phyloP scores from a whole-genome alignment of 768 basidiomycete genomes.

The Leccinum fibrillosum region DNA sequence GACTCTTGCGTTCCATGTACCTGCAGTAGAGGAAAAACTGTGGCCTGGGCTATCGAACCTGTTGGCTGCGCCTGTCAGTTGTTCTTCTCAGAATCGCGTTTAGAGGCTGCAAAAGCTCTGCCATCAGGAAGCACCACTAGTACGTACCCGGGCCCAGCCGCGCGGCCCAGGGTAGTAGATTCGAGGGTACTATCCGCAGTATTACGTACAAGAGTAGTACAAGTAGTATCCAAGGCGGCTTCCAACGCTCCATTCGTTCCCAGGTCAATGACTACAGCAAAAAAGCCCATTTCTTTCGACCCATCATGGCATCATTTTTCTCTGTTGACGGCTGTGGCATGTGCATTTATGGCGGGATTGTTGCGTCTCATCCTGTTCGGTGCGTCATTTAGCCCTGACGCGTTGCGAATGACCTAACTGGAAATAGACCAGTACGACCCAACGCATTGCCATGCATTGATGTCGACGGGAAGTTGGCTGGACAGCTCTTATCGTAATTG shows the following conservation, averaged over 20 bases:
- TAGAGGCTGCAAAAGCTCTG: no score
- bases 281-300: conserved; percentile 34
- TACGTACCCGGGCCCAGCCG: no score
- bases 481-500: conserved; percentile 65
- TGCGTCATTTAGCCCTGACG: conserved; percentile 24
- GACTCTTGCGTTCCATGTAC: no score
- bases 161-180: background rate
- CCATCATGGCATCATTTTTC: conserved; percentile 51
- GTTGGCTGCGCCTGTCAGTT: no score
- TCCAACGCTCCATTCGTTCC: background rate
- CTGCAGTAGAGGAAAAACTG: background rate
- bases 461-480: conserved; percentile 76
- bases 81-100: no score
- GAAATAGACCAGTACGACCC: conserved; percentile 67
- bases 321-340: conserved; percentile 35
- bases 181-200: background rate
- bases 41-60: no score
- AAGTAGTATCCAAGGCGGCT: background rate
- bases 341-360: conserved; percentile 44
- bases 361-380: conserved; percentile 43
- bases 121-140: no score
- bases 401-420: background rate
- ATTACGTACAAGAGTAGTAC: background rate
- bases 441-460: conserved; percentile 65
- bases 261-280: conserved; percentile 23